Base-by-base conservation (phyloP, 108 stramenopile genomes). In the Pseudonitzschia multiseries region DNA sequence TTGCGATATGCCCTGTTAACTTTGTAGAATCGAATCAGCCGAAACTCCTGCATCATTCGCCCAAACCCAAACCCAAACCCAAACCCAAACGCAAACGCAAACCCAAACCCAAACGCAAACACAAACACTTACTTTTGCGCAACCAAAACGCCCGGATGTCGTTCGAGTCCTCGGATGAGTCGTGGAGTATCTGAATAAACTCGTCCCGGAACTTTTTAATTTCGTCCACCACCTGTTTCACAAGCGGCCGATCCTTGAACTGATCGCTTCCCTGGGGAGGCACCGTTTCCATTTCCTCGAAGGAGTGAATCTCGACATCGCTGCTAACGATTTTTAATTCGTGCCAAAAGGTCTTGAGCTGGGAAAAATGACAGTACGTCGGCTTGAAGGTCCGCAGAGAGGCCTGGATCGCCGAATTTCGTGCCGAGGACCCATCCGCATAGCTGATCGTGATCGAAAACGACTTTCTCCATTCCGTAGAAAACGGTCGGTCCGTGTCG, bases 321-420 rank as follows among this genome's bases (percentile, higher is more conserved):
- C 92, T 93, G 62, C 83, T 84, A 33, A 85, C 86, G 50, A 99
- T 88, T 48, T 87, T 87, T 12, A 75, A 78, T 69, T 94, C 92
- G 71, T 97, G 93, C 98, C 98, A 99, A 79, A 98, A 97, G 0
- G 94, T 94, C 76, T 99, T 98, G 65, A 99, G 91, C 78, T 96
- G 94, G 92, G 90, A 92, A 75, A 95, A 91, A 81, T 99, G 97
- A 72, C 95, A 90, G 77, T 89, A 97, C n/a, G 79, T 84, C 0
- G 98, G 98, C 9, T 89, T 79, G 84, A 96, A 99, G 22, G 80
- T 87, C 9, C 96, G 82, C n/a, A 99, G 87, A 24, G 89, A 82
- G n/a, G 94, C 86, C 65, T 96, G 96, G 69, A 98, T 95, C 44
- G 98, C 96, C 70, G 93, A 87, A 31, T 95, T 91, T 22, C 98